These are phyloP conservation scores for Strobilomyces dryophilus DNA, from an alignment of 768 basidiomycete species.

Conservation along the genomic window DNA sequence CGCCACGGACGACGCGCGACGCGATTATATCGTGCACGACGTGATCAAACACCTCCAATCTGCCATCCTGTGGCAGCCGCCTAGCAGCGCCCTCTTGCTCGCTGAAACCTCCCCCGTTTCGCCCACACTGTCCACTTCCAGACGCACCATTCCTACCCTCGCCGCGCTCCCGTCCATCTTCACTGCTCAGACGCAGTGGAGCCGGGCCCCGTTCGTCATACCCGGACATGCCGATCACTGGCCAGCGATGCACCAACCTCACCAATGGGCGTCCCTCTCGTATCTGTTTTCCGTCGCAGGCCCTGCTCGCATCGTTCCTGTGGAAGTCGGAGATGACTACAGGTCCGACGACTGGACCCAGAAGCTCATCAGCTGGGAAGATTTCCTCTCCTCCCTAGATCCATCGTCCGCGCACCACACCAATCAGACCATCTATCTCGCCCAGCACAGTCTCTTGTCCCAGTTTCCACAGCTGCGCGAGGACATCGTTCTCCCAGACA, in stretches of 20 bases:
- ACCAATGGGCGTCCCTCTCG: slow-evolving; percentile 59
- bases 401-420: slow-evolving; percentile 19
- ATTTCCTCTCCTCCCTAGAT: slow-evolving; percentile 54
- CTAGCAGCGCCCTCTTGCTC: slow-evolving; percentile 7
- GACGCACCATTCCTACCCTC: slow-evolving; percentile 38
- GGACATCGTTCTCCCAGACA: slow-evolving; percentile 86
- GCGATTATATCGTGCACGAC: slow-evolving; percentile 53
- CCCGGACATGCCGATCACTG: slow-evolving; percentile 60
- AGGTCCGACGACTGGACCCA: slow-evolving; percentile 79
- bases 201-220: slow-evolving; percentile 67
- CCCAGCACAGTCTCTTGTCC: slow-evolving; percentile 80
- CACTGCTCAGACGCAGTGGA: slow-evolving; percentile 44
- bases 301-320: slow-evolving; percentile 79
- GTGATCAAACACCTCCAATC: slow-evolving; percentile 62
- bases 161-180: slow-evolving; percentile 52
- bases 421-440: slow-evolving; percentile 64
- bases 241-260: slow-evolving; percentile 59
- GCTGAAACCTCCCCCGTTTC: neutral
- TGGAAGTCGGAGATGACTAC: slow-evolving; percentile 88
- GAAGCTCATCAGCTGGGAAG: slow-evolving; percentile 69
- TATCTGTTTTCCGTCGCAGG: slow-evolving; percentile 76
- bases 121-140: slow-evolving; percentile 7
- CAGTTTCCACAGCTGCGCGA: slow-evolving; percentile 78
- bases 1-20: slow-evolving; percentile 54
- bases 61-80: slow-evolving; percentile 3